Evolutionary conservation across 257 asterid genomes (phyloP), one percentile per base, ranked within the genome.

Genomic region (Vinca minor): DNA sequence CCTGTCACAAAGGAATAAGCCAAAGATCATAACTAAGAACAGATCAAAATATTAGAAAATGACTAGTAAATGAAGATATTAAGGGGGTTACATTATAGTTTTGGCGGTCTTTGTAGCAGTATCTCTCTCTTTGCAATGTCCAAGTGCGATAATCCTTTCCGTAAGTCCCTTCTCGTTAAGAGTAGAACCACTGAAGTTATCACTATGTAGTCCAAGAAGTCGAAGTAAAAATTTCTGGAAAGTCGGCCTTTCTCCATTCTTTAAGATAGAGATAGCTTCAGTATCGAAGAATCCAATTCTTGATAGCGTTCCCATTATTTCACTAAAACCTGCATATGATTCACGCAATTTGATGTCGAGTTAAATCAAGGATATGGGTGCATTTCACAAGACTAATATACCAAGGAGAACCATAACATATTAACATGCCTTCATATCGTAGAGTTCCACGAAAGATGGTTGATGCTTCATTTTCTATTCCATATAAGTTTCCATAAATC

Each of bases 361-460:
- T 39, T 20, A 66, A 45, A 49, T 38, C 34, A 45, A 14, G 10
- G 42, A 21, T 39, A 63, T 18, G 38, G 52, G 53, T 23, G 50
- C 10, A 9, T 58, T 10, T 17, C 42, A 32, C 12, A 29, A 23
- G 28, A n/a, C 18, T n/a, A 35, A 38, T n/a, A n/a, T n/a, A 14
- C 45, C 45, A 60, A 38, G 29, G 25, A 36, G 11, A 31, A 28
- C 20, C 9, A 50, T 62, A 13, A 32, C 49, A 63, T 0, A 23
- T 66, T 47, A 15, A 63, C 74, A 57, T 82, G 76, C 98, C 98
- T 92, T 92, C 96, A 61, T 89, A 89, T 68, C 98, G 83, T 39
- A 92, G 93, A 72, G 96, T 89, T 64, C 98, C 98, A 26, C 96
- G 94, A 61, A 89, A 92, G 56, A 92, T 75, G 25, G 96, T 89